These are phyloP conservation scores for Trichoderma atrobrunneum DNA, from an alignment of 2,329 filamentous ascomycete species.

Conservation along the genomic window DNA sequence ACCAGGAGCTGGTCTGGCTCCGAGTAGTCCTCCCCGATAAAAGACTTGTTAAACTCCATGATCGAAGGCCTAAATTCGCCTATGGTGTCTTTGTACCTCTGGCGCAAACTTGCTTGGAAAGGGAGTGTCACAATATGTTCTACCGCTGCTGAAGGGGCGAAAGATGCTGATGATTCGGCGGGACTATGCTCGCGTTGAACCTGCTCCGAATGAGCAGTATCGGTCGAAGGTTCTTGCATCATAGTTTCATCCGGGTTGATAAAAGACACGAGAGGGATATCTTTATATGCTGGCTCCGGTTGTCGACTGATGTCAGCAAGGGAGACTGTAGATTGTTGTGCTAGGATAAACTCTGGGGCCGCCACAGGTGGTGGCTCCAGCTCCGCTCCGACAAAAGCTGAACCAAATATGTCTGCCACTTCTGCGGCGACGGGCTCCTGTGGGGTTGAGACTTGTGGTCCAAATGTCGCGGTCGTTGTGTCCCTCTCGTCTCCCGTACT, in stretches of 20 bases:
- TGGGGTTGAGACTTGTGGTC: not conserved
- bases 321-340: constrained; percentile 36
- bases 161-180: constrained; percentile 23
- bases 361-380: not conserved
- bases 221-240: constrained; percentile 23
- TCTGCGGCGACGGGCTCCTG: not conserved
- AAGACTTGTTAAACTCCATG: constrained; percentile 44
- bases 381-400: not conserved
- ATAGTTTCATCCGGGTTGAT: constrained; percentile 23
- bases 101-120: constrained; percentile 51
- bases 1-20: constrained; percentile 41
- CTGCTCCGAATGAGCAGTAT: constrained; percentile 30
- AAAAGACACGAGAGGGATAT: constrained; percentile 25
- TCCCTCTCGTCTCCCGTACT: not conserved
- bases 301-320: constrained; percentile 38
- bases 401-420: not conserved
- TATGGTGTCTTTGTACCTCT: constrained; percentile 51
- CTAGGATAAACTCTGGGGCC: not conserved
- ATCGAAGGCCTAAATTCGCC: constrained; percentile 43
- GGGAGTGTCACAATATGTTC: constrained; percentile 57
- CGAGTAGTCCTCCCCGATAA: constrained; percentile 39
- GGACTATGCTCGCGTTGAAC: constrained; percentile 26
- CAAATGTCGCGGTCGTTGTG: not conserved
- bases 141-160: constrained; percentile 12
- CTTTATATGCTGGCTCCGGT: constrained; percentile 25